Conservation (phyloP, 1,284 basidiomycete genomes). For the Phlebopus sp. region DNA sequence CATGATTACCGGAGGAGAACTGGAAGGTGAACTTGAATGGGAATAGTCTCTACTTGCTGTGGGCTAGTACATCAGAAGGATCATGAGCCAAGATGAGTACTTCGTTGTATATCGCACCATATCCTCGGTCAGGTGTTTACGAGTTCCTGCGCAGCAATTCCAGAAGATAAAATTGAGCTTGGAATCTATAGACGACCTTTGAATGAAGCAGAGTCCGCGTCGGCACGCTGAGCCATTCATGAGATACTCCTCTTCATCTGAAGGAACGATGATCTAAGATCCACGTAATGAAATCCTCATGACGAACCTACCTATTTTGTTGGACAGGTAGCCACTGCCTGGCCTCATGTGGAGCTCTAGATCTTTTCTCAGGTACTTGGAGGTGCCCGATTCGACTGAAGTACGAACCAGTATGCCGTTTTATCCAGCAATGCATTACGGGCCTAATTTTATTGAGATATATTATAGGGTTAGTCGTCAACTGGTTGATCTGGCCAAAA, state of each 20-base stretch:
- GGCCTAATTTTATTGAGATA: background rate
- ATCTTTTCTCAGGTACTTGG: conserved; percentile 2
- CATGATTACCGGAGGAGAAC: conserved; percentile 5
- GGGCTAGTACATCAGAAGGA: conserved; percentile 8
- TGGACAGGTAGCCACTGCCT: conserved; percentile 6
- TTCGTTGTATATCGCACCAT: conserved; percentile 12
- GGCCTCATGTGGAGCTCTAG: conserved; percentile 22
- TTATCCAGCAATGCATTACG: conserved; percentile 7
- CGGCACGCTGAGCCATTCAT: conserved; percentile 5
- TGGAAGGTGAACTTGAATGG: conserved; percentile 6
- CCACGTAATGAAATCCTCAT: conserved; percentile 11
- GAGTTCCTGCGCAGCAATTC: conserved; percentile 7
- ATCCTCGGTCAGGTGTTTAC: conserved; percentile 28
- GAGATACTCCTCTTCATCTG: conserved; percentile 10
- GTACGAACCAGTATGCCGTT: background rate
- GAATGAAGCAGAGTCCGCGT: conserved; percentile 23
- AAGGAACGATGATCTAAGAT: conserved; percentile 10
- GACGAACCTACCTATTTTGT: conserved; percentile 4
- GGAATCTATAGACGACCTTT: conserved; percentile 8
- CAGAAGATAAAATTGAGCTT: conserved; percentile 7
- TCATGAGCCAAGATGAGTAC: conserved; percentile 7
- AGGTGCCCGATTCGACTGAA: conserved; percentile 4
- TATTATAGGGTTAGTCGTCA: background rate
- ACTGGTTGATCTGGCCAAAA: background rate
- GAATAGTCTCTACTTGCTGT: conserved; percentile 6